Evolutionary conservation across 352 stramenopile genomes (phyloP).

Genomic region (Pythium brassicae): DNA sequence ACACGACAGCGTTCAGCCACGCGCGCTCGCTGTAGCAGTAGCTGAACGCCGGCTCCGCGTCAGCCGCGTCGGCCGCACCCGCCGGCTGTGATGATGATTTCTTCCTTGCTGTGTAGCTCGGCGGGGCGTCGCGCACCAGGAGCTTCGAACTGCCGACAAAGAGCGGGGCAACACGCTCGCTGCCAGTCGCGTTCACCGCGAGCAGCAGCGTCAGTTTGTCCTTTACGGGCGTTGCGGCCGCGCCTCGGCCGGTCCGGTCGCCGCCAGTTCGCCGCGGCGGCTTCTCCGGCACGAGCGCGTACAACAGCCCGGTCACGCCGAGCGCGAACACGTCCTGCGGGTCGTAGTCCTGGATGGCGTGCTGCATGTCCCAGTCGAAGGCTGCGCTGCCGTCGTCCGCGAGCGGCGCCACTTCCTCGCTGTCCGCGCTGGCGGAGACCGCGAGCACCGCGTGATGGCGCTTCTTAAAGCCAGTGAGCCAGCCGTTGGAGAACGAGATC

Average conservation of each 20-base stretch:
- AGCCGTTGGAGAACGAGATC: conserved; percentile 28
- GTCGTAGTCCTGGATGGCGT: conserved; percentile 7
- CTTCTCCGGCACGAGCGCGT: conserved; percentile 9
- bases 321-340: conserved; percentile 9
- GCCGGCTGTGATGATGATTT: neutral
- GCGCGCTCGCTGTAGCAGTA: conserved; percentile 23
- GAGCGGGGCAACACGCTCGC: conserved; percentile 21
- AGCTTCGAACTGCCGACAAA: conserved; percentile 17
- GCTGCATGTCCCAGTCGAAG: conserved; percentile 8
- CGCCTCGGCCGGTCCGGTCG: neutral
- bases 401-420: neutral
- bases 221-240: neutral
- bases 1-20: conserved; percentile 28
- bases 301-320: conserved; percentile 12
- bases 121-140: neutral
- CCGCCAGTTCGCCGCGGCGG: neutral
- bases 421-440: neutral
- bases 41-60: conserved; percentile 15
- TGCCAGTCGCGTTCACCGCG: conserved; percentile 22
- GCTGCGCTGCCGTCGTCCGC: too few species aligned
- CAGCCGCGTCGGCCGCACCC: conserved; percentile 1
- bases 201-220: conserved; percentile 16
- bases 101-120: neutral
- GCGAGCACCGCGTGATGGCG: conserved; percentile 15
- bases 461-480: conserved; percentile 27